Conservation (phyloP, 2,329 filamentous ascomycete genomes). For the Trichoderma asperellum region DNA sequence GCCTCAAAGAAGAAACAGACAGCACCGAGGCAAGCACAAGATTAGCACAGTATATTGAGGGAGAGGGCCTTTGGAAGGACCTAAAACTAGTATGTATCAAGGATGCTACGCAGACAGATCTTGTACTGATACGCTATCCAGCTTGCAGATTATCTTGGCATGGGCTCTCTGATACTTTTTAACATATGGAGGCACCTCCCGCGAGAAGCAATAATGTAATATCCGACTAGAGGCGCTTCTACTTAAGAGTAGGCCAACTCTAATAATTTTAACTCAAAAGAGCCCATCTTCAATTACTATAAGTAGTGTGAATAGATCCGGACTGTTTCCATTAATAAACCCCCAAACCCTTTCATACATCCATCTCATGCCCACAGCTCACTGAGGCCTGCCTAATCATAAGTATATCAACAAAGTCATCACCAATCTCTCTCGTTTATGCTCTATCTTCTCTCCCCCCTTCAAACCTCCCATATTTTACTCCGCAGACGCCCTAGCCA, state of each 20-base stretch:
- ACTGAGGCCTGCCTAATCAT: neutral
- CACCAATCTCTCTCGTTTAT: neutral
- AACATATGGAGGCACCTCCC: no score
- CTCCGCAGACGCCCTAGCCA: slow-evolving; percentile 80
- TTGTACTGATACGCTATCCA: neutral
- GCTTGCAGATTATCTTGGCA: neutral
- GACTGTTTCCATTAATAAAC: neutral
- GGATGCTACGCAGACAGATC: neutral
- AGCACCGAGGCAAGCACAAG: no score
- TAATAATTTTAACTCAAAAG: neutral
- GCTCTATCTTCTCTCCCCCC: neutral
- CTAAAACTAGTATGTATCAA: neutral
- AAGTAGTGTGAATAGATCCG: neutral
- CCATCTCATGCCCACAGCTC: neutral
- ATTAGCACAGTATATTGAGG: no score
- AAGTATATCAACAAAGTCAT: slow-evolving; percentile 22
- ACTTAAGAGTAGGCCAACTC: no score
- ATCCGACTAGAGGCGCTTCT: no score
- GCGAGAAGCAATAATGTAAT: no score
- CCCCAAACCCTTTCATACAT: neutral
- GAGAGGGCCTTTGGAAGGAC: neutral
- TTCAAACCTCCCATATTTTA: slow-evolving; percentile 37
- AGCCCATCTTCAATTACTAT: neutral
- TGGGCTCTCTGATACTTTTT: no score
- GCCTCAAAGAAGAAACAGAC: no score